phyloP scores from a whole-genome alignment of 768 basidiomycete species.

The Nevesoporus exiguus region DNA sequence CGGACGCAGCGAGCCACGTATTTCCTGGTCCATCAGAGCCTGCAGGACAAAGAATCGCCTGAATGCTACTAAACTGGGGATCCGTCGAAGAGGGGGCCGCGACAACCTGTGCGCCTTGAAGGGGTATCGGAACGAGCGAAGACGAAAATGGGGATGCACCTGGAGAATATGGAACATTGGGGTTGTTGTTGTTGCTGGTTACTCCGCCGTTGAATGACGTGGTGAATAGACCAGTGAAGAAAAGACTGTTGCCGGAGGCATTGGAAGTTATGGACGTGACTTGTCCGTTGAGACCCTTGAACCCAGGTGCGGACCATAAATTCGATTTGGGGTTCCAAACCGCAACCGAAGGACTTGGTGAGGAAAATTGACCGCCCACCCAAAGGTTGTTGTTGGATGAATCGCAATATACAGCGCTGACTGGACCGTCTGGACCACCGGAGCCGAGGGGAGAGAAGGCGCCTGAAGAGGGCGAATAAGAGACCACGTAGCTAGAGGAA shows the following conservation, averaged over 20 bases:
- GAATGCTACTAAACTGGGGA: slow-evolving; percentile 57
- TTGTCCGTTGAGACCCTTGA: slow-evolving; percentile 69
- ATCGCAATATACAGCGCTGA: slow-evolving; percentile 81
- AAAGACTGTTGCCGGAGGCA: slow-evolving; percentile 65
- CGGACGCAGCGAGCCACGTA: slow-evolving; percentile 82
- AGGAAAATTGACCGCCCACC: slow-evolving; percentile 75
- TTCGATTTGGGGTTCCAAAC: slow-evolving; percentile 60
- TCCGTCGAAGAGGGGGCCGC: slow-evolving; percentile 63
- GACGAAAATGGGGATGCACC: slow-evolving; percentile 86
- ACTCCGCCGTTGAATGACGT: slow-evolving; percentile 62
- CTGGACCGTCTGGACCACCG: slow-evolving; percentile 68
- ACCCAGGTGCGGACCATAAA: slow-evolving; percentile 77
- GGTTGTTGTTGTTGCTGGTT: slow-evolving; percentile 64
- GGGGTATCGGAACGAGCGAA: slow-evolving; percentile 79
- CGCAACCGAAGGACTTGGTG: slow-evolving; percentile 64
- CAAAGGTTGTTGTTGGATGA: slow-evolving; percentile 59
- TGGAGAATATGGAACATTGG: slow-evolving; percentile 78
- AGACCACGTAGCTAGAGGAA: slow-evolving; percentile 67
- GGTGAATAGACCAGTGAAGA: slow-evolving; percentile 87
- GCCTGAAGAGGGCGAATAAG: slow-evolving; percentile 60
- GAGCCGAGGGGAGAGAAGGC: slow-evolving; percentile 61
- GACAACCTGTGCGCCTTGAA: slow-evolving; percentile 53
- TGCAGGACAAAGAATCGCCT: slow-evolving; percentile 80
- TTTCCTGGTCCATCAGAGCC: slow-evolving; percentile 75
- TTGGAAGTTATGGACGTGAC: slow-evolving; percentile 78